Evolutionary conservation across 257 asterid genomes (phyloP), one percentile per base, ranked within the genome.

Genomic region (Solanum sitiens): DNA sequence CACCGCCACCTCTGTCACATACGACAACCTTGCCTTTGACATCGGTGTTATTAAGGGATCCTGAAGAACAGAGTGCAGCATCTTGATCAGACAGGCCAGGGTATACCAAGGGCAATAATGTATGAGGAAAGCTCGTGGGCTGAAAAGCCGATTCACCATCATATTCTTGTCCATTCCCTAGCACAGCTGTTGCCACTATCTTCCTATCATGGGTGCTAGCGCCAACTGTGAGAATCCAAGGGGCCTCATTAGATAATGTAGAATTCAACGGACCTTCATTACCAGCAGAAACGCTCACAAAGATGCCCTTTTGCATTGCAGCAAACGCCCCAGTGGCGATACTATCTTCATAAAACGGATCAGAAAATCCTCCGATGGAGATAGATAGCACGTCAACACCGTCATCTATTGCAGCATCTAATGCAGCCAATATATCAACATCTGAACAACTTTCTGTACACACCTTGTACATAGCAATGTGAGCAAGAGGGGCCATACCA

Each of bases 171-270:
- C 84, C 84, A 7, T 89, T 89, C 44, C 90, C 90, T 37, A 89
- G 74, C 30, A 70, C 18, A 56, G 83, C 72, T 8, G 76, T 30
- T 35, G 87, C 90, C 7, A 39, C 44, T 40, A 86, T 70, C 35
- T 77, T 86, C 83, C 90, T 86, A 40, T 88, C 90, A 35, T 86
- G 84, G 21, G 90, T 88, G 90, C 90, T 82, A 10, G 90, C 89
- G 15, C 90, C 90, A 50, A 88, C 90, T 0, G 90, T 88, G 45
- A 88, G 88, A 68, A 88, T 86, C 90, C 90, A 88, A 39, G 90
- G 90, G 61, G 90, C 88, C 74, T 86, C 90, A 39, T 88, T 86
- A 2, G 90, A 65, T 37, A 88, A 37, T 16, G 84, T 39, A 27
- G 61, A 33, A 40, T 47, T 79, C 7, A 40, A n/a, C 2, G 90